Conservation (phyloP, 306 rosid species). For the Cicer bijugum region DNA sequence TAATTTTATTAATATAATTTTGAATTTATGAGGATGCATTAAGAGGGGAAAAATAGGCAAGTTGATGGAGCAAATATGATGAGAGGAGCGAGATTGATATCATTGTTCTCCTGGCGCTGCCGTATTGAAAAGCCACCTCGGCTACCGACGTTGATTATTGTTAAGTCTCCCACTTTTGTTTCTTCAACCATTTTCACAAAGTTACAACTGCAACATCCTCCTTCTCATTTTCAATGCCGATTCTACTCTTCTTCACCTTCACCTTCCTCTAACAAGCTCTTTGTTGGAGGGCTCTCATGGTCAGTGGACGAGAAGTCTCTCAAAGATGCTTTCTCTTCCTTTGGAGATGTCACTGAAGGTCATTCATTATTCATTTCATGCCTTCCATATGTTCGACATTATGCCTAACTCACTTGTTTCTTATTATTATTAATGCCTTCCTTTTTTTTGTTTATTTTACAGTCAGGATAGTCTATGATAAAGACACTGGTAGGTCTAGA, state of each 20-base stretch:
- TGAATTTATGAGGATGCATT: too few relatives aligned
- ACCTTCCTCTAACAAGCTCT: conserved; percentile 66
- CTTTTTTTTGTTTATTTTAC: background rate
- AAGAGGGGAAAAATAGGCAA: too few relatives aligned
- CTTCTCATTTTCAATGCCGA: conserved; percentile 37
- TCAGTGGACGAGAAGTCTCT: conserved; percentile 81
- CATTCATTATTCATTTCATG: background rate
- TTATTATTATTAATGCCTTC: background rate
- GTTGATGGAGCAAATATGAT: background rate
- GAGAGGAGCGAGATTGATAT: background rate
- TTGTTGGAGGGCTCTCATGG: conserved; percentile 90
- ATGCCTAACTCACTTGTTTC: conserved; percentile 38
- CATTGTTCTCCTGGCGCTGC: background rate
- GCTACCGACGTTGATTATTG: background rate
- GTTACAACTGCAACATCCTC: background rate
- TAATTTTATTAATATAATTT: too few relatives aligned
- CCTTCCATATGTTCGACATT: conserved; percentile 52
- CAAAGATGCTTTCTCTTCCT: conserved; percentile 81
- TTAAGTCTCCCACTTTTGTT: conserved; percentile 11
- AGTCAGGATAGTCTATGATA: conserved; percentile 81
- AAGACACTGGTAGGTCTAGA: conserved; percentile 85
- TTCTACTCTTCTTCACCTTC: conserved; percentile 54
- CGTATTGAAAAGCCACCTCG: too few relatives aligned
- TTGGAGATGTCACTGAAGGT: conserved; percentile 85
- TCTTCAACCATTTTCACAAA: conserved; percentile 31